Base-by-base conservation (phyloP, 768 basidiomycete species). In the Tylopilus sp. region DNA sequence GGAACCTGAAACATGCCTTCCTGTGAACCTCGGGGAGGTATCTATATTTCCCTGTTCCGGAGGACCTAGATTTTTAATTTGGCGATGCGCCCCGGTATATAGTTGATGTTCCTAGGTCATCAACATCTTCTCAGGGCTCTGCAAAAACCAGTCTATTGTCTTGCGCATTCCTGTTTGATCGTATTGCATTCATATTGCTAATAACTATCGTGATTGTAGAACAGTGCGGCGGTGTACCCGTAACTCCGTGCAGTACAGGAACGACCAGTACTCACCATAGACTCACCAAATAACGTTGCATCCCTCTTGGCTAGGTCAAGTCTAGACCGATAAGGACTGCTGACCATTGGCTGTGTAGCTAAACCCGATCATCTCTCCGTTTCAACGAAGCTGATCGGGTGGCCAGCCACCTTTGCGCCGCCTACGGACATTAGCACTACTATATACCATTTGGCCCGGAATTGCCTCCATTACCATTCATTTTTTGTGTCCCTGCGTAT, bases 1-100 rank as follows among this genome's bases (percentile, higher is more conserved):
- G 19, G 54, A 38, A 24, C 54, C 53, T 50, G 57, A 13, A 49
- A 56, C 54, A 49, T 55, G 55, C 19, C 19, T 38, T n/a, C 29
- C 22, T 22, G 8, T 26, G 40, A 12, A 31, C 22, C 31, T 25
- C 12, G 4, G 24, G 11, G 34, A 33, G 17, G 46, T 36, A 26
- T 9, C 12, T 24, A 3, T 33, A 28, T 29, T 29, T 10, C 17
- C 16, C 11, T n/a, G 17, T 29, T 29, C 42, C 1, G 36, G 36
- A 13, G 1, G 21, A 5, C 38, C 21, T 40, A 13, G 38, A 4
- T 22, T 13, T 40, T 40, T 4, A 22, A 37, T 19, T 19, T 19
- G 36, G 36, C 34, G 7, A 10, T 19, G 7, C 34, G n/a, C 8
- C 7, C 34, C 11, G 10, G 31, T n/a, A 16, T 31, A 13, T 12